phyloP scores from a whole-genome alignment of 164 flowering plant genomes.

The Akebia trifoliata region DNA sequence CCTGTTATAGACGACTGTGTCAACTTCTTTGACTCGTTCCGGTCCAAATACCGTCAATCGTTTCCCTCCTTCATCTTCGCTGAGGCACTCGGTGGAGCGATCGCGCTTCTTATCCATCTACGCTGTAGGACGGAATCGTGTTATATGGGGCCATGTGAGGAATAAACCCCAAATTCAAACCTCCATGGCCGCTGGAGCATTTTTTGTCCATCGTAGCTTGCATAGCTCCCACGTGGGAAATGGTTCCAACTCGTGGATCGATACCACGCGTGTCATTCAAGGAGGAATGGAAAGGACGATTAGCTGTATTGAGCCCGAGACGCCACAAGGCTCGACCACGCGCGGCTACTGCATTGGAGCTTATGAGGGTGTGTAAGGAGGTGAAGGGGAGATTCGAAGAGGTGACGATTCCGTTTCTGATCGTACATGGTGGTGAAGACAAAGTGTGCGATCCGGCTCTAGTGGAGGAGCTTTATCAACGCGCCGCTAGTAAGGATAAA shows the following conservation, averaged over 20 bases:
- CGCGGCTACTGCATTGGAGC: conserved; percentile 82
- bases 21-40: conserved; percentile 56
- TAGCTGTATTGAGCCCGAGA: conserved; percentile 62
- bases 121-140: conserved; percentile 60
- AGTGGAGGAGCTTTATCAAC: conserved; percentile 59
- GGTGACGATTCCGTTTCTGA: conserved; percentile 58
- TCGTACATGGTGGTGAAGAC: conserved; percentile 68
- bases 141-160: conserved; percentile 98
- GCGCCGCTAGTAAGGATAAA: conserved; percentile 69
- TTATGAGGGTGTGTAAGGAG: conserved; percentile 66
- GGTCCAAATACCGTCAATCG: conserved; percentile 36
- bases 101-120: conserved; percentile 68
- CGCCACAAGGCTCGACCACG: conserved; percentile 50
- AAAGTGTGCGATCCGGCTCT: conserved; percentile 80
- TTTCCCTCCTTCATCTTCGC: conserved; percentile 76
- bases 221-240: conserved; percentile 71
- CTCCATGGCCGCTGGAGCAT: conserved; percentile 97
- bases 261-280: conserved; percentile 74
- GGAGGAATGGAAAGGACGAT: conserved; percentile 77
- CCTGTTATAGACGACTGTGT: conserved; percentile 86
- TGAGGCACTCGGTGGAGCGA: conserved; percentile 95
- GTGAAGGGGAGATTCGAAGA: conserved; percentile 61
- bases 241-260: conserved; percentile 79
- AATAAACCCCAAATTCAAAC: conserved; percentile 80
- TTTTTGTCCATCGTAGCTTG: conserved; percentile 53